Evolutionary conservation across 768 basidiomycete genomes (phyloP).

Genomic region (Scleroderma citrinum): DNA sequence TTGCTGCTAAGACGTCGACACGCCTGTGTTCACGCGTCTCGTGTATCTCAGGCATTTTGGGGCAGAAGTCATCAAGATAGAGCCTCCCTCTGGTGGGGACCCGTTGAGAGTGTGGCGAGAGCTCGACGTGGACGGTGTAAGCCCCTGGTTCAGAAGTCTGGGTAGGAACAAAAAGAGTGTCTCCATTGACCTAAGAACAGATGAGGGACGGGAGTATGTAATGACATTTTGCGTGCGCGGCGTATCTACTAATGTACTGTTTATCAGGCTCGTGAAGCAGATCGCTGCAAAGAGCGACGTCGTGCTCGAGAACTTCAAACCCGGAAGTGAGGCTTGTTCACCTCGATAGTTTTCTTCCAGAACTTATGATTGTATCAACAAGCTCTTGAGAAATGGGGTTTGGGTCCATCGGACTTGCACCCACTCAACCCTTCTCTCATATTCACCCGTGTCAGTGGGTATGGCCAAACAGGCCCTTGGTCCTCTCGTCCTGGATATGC

Average conservation of each 20-base stretch:
- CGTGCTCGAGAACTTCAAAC: slow-evolving; percentile 67
- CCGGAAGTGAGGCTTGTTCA: slow-evolving; percentile 47
- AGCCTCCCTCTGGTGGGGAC: slow-evolving; percentile 57
- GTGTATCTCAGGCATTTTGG: slow-evolving; percentile 50
- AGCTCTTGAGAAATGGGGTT: slow-evolving; percentile 68
- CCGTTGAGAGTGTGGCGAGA: slow-evolving; percentile 69
- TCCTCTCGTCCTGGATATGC: slow-evolving; percentile 64
- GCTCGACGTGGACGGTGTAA: slow-evolving; percentile 62
- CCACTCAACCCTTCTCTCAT: slow-evolving; percentile 84
- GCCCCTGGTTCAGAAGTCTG: slow-evolving; percentile 71
- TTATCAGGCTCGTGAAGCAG: slow-evolving; percentile 48
- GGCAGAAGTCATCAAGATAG: slow-evolving; percentile 69
- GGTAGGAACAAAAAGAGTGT: slow-evolving; percentile 72
- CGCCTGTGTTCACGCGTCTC: not conserved
- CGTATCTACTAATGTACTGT: not conserved
- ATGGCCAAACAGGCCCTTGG: slow-evolving; percentile 74
- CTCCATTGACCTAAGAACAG: slow-evolving; percentile 56
- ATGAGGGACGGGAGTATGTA: slow-evolving; percentile 46
- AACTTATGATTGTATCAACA: not conserved
- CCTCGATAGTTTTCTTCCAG: not conserved
- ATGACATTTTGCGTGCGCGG: not conserved
- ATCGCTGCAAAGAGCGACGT: slow-evolving; percentile 64
- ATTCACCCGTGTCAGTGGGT: slow-evolving; percentile 81
- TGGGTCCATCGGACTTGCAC: slow-evolving; percentile 52
- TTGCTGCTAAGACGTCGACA: not conserved